Evolutionary conservation across 345 rosid species (phyloP), one percentile per base, ranked within the genome.

Genomic region (Fremontodendron californicum): DNA sequence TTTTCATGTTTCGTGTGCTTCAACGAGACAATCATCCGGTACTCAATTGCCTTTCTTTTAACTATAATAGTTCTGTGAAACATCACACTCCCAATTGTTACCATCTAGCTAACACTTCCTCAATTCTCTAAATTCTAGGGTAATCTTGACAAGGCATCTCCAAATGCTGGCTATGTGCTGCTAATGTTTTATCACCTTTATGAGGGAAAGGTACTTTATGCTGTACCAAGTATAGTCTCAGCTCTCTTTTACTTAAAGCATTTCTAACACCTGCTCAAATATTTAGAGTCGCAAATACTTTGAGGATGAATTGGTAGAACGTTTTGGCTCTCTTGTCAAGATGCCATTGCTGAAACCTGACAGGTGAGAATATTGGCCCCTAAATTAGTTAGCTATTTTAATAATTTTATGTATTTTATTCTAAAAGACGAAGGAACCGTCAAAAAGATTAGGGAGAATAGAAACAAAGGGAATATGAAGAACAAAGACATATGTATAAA

Each of bases 151-250:
- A 93, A 90, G 81, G 82, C 82, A 52, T 90, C 96, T 81, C 83
- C 88, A 77, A 96, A 91, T 82, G 97, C 92, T 74, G 99, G 99
- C 54, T 91, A 89, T 85, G 99, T 96, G 81, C 90, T 96, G 77
- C 85, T 93, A 65, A 91, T 96, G 98, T 96, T 96, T 82, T 91
- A 93, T 85, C 93, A 93, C 83, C 97, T 96, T 75, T 93, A 93
- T 75, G 98, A 96, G 82, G 97, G 97, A 78, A 96, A 96, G 96
- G 99, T 89, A 90, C 48, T 78, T 49, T 75, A 80, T 21, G 18
- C 40, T 77, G 48, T 64, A 70, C 19, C 49, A 63, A 29, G 49
- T 48, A 39, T 80, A 16, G 39, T 74, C 25, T 42, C 4, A 71
- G 67, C 76, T 27, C 71, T 57, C 71, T 58, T 70, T 13, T 18